These are phyloP conservation scores for Neckera pumila DNA, from an alignment of 225 moss, liverwort and hornwort genomes.

Conservation along the genomic window DNA sequence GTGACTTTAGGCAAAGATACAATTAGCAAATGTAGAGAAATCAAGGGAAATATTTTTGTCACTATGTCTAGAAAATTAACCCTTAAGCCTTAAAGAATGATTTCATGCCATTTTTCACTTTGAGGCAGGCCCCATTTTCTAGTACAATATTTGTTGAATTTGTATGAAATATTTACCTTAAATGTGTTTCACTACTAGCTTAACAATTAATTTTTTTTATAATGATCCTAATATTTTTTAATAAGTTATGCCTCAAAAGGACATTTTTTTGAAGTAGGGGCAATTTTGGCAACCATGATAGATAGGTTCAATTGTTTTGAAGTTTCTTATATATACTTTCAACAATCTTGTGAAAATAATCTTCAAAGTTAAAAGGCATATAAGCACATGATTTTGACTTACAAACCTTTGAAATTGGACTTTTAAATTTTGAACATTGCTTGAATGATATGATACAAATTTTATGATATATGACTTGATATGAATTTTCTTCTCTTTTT, in stretches of 20 bases:
- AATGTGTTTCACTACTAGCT: neutral
- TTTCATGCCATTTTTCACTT: neutral
- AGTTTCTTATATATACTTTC: neutral
- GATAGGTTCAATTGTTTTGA: neutral
- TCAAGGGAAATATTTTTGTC: neutral
- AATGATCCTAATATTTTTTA: accelerated
- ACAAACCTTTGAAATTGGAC: neutral
- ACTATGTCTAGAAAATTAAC: neutral
- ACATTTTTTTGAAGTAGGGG: neutral
- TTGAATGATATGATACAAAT: neutral
- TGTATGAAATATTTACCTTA: neutral
- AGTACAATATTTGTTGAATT: neutral
- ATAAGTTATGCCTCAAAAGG: neutral
- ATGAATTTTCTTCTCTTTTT: neutral
- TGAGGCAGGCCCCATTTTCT: accelerated
- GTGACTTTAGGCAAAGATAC: accelerated
- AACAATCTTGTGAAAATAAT: neutral
- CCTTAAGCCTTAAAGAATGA: accelerated
- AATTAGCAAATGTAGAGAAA: neutral
- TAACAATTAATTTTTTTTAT: neutral
- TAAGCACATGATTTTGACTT: accelerated
- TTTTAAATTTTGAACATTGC: too few relatives aligned
- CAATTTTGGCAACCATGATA: neutral
- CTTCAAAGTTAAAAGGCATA: accelerated
- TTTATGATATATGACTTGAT: neutral